Percentiles rank a stretch among this genome's conserved stretches.
These are phyloP conservation scores for Discostella pseudostelligera DNA, from an alignment of 108 stramenopile species.

Conservation along the genomic window DNA sequence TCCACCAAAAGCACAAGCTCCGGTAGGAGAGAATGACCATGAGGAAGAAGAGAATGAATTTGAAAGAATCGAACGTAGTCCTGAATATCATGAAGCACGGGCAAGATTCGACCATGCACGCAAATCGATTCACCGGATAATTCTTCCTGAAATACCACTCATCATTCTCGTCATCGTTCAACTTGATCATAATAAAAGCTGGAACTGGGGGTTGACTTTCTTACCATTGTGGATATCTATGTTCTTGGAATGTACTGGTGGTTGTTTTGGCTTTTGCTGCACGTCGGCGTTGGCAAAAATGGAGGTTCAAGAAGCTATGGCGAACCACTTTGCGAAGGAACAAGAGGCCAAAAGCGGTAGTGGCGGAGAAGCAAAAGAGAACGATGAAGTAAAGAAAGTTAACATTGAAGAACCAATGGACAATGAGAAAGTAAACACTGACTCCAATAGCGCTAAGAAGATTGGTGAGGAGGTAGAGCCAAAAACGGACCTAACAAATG, in stretches of 20 bases:
- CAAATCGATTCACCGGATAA: slow-evolving; percentile 36
- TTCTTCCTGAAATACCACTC: slow-evolving; percentile 59
- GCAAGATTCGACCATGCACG: slow-evolving; percentile 44
- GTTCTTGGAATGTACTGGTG: slow-evolving; percentile 40
- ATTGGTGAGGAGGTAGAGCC: not conserved
- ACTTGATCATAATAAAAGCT: slow-evolving; percentile 54
- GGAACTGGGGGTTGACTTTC: slow-evolving; percentile 73
- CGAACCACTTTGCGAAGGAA: slow-evolving; percentile 34
- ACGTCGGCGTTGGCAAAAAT: slow-evolving; percentile 48
- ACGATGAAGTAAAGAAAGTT: slow-evolving; percentile 22
- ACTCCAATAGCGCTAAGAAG: slow-evolving; percentile 7
- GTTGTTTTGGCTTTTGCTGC: slow-evolving; percentile 56
- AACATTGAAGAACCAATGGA: slow-evolving; percentile 18
- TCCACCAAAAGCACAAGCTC: slow-evolving; percentile 46
- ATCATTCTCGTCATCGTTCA: slow-evolving; percentile 65
- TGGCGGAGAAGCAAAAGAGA: slow-evolving; percentile 28
- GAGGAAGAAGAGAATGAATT: slow-evolving; percentile 43
- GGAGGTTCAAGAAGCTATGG: slow-evolving; percentile 48
- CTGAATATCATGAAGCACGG: slow-evolving; percentile 62
- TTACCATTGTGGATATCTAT: slow-evolving; percentile 69
- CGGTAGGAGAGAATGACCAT: slow-evolving; percentile 41
- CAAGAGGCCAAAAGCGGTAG: slow-evolving; percentile 32
- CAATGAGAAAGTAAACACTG: slow-evolving; percentile 12
- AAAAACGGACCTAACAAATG: slow-evolving; percentile 7
- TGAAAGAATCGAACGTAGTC: slow-evolving; percentile 59